Evolutionary conservation across 2,329 filamentous ascomycete genomes (phyloP).

Genomic region (Neocucurbitaria cava): DNA sequence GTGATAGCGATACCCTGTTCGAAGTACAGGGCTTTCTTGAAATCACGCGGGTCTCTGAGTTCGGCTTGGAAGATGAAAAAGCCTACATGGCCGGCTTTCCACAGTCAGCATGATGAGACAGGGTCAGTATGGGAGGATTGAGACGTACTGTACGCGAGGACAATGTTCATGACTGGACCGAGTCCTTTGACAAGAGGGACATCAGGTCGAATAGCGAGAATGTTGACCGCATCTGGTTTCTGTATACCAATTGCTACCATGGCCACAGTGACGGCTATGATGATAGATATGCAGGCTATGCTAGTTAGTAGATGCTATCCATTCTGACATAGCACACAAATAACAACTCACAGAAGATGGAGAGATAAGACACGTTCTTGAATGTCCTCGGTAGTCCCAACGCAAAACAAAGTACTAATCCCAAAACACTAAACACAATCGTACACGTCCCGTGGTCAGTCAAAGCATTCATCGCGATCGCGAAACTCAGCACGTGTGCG

Average conservation of each 20-base stretch:
- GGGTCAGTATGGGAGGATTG: neutral
- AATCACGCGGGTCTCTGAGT: slow-evolving; percentile 66
- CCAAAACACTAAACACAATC: slow-evolving; percentile 68
- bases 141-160: slow-evolving; percentile 65
- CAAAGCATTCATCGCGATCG: slow-evolving; percentile 71
- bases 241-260: slow-evolving; percentile 69
- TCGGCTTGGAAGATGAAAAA: slow-evolving; percentile 73
- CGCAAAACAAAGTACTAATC: slow-evolving; percentile 64
- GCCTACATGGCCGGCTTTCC: slow-evolving; percentile 65
- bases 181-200: slow-evolving; percentile 34
- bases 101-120: neutral
- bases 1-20: slow-evolving; percentile 66
- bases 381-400: slow-evolving; percentile 68
- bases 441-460: slow-evolving; percentile 68
- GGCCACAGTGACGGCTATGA: slow-evolving; percentile 68
- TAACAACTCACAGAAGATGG: slow-evolving; percentile 60
- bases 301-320: slow-evolving; percentile 19
- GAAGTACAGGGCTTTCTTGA: slow-evolving; percentile 67
- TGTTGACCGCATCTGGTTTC: slow-evolving; percentile 47
- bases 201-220: slow-evolving; percentile 31
- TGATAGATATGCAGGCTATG: slow-evolving; percentile 67
- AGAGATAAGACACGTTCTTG: slow-evolving; percentile 67
- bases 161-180: slow-evolving; percentile 63
- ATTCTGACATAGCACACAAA: neutral
- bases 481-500: slow-evolving; percentile 75